phyloP scores from a whole-genome alignment of 1,284 basidiomycete genomes.

The Ustilago tritici region DNA sequence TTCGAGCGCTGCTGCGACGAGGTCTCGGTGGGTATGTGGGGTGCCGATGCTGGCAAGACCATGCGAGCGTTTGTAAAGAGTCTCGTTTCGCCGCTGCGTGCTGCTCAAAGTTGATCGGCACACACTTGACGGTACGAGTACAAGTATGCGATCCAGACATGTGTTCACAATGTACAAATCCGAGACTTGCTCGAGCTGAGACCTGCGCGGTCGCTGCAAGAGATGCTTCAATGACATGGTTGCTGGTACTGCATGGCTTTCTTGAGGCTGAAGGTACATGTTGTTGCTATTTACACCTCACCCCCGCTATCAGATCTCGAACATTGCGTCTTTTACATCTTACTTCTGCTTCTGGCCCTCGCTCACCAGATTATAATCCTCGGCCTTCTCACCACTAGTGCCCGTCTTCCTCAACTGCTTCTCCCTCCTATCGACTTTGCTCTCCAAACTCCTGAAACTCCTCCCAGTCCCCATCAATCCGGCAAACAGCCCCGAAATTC shows the following conservation, averaged over 20 bases:
- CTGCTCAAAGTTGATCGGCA: conserved; percentile 9
- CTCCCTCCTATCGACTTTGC: conserved; percentile 28
- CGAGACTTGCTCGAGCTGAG: no score
- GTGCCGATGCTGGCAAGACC: conserved; percentile 51
- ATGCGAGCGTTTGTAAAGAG: conserved; percentile 49
- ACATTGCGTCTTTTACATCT: not conserved
- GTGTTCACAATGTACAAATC: not conserved
- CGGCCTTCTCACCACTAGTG: conserved; percentile 36
- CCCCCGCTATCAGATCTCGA: no score
- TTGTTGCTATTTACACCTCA: not conserved
- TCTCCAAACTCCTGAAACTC: conserved; percentile 12
- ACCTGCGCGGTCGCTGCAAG: no score
- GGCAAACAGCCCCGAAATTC: conserved; percentile 45
- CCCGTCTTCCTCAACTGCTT: conserved; percentile 35
- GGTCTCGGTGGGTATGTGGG: conserved; percentile 62
- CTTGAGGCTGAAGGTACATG: not conserved
- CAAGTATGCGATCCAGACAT: not conserved
- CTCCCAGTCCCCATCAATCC: conserved; percentile 35
- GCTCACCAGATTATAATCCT: conserved; percentile 54
- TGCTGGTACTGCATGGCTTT: not conserved
- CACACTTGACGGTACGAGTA: not conserved
- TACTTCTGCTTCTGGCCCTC: conserved; percentile 38
- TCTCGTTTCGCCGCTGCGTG: conserved; percentile 36
- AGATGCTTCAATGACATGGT: not conserved
- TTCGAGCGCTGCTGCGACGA: conserved; percentile 67